These are phyloP conservation scores for Curvularia sp. DNA, from an alignment of 2,329 filamentous ascomycete species.

Conservation along the genomic window DNA sequence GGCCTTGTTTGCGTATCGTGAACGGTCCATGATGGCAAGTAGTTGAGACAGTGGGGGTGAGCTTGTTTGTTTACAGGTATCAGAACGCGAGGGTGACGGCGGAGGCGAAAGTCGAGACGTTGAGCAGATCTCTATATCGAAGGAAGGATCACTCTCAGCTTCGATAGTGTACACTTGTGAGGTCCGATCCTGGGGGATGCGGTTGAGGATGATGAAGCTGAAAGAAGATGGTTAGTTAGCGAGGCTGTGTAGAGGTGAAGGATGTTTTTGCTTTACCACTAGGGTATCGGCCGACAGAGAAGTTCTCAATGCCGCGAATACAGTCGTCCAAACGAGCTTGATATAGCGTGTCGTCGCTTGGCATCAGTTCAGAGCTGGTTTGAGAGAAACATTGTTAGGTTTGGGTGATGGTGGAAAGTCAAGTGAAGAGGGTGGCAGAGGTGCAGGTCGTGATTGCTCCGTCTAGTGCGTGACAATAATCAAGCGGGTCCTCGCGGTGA, in stretches of 20 bases:
- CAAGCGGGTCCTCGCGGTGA: not conserved
- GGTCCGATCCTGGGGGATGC: conserved; percentile 4
- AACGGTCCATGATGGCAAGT: conserved; percentile 23
- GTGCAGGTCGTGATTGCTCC: not conserved
- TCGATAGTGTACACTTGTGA: not conserved
- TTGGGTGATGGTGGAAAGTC: not conserved
- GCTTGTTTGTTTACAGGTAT: too few relatives aligned
- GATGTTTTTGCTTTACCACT: conserved; percentile 9
- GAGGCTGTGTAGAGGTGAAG: conserved; percentile 5
- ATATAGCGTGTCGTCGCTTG: conserved; percentile 20
- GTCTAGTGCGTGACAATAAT: not conserved
- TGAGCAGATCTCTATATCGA: not conserved
- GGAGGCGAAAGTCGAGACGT: conserved; percentile 10
- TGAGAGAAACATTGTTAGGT: not conserved
- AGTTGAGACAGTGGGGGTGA: not conserved
- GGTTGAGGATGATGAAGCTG: conserved; percentile 9
- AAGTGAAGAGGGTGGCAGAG: not conserved
- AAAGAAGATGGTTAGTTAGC: conserved; percentile 4
- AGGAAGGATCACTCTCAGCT: not conserved
- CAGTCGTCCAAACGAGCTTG: conserved; percentile 24
- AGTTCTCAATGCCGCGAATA: conserved; percentile 26
- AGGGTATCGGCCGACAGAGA: conserved; percentile 18
- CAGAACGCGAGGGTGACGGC: too few relatives aligned
- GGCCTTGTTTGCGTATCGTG: conserved; percentile 15
- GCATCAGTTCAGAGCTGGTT: not conserved